phyloP scores from a whole-genome alignment of 2,329 filamentous ascomycete genomes.

The Epichloe amarillans region DNA sequence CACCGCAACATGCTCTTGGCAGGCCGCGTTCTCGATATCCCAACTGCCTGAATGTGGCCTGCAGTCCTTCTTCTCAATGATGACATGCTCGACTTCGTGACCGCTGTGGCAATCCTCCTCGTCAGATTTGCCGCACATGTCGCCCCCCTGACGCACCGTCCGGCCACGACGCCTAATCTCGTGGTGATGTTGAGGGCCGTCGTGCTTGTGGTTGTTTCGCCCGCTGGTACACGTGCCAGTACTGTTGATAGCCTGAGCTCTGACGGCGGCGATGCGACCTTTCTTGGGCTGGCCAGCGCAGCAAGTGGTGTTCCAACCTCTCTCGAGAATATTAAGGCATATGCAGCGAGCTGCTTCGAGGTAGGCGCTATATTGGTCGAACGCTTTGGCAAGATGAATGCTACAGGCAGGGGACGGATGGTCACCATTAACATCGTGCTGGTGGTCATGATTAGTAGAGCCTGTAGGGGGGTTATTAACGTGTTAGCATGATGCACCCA shows the following conservation, averaged over 20 bases:
- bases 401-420: constrained; percentile 16
- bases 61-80: neutral
- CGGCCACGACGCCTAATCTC: constrained; percentile 10
- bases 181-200: constrained; percentile 10
- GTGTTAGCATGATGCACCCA: neutral
- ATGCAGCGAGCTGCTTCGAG: constrained; percentile 25
- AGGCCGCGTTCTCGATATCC: constrained; percentile 16
- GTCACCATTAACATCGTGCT: constrained; percentile 15
- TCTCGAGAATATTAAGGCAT: constrained; percentile 20
- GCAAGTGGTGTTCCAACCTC: constrained; percentile 15
- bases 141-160: constrained; percentile 6
- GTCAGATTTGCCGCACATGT: constrained; percentile 1
- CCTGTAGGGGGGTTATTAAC: constrained; percentile 1
- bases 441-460: constrained; percentile 12
- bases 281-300: constrained; percentile 11
- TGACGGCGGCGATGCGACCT: neutral
- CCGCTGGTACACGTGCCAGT: constrained; percentile 1
- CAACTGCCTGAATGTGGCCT: neutral
- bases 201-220: constrained; percentile 4
- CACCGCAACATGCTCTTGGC: constrained; percentile 15
- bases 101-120: constrained; percentile 8
- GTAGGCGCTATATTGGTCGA: constrained; percentile 21
- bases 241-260: neutral
- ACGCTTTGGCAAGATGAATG: constrained; percentile 19
- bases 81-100: constrained; percentile 4